Evolutionary conservation across 129 eudicot genomes (phyloP), one percentile per base, ranked within the genome.

Genomic region (Rutidosis leptorrhynchoides): DNA sequence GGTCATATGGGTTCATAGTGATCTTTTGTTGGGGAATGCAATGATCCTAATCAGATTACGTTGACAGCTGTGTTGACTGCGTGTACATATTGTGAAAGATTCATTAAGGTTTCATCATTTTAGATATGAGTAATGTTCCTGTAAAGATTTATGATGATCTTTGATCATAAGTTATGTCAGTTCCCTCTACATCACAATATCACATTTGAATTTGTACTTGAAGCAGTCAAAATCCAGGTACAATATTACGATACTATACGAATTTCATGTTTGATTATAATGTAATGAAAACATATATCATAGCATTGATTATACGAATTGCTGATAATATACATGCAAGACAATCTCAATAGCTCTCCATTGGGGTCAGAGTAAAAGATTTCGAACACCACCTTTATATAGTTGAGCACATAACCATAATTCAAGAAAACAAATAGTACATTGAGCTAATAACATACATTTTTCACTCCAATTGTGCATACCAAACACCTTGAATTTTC

Each of bases 41-140:
- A 70, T 85, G 81, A 79, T 85, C 96, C 96, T 12, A 89, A 89
- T 70, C 95, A 75, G 54, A 79, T 83, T 64, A 89, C 96, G 0
- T 67, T 83, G 37, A 89, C 96, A 5, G 71, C 83, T 16, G 76
- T 76, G 17, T 71, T 89, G 61, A 84, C 90, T 14, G 90, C 90
- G 10, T 86, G 85, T 61, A 76, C 88, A 55, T 67, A 79, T 90
- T 73, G 97, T 90, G 20, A 87, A 96, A 72, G 95, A 90, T 81
- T 80, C 96, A 8, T 79, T 87, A 48, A 84, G 97, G 78, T 90
- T 90, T 85, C 97, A 87, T 75, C 97, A 90, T 81, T 90, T 90
- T 45, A 75, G 35, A 72, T 79, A 87, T 42, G 97, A 96, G 33
- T 16, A 40, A 48, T 90, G 97, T 81, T 86, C 97, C 5, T 90